Evolutionary conservation across 768 basidiomycete genomes (phyloP).

Genomic region (Boletus coccyginus): DNA sequence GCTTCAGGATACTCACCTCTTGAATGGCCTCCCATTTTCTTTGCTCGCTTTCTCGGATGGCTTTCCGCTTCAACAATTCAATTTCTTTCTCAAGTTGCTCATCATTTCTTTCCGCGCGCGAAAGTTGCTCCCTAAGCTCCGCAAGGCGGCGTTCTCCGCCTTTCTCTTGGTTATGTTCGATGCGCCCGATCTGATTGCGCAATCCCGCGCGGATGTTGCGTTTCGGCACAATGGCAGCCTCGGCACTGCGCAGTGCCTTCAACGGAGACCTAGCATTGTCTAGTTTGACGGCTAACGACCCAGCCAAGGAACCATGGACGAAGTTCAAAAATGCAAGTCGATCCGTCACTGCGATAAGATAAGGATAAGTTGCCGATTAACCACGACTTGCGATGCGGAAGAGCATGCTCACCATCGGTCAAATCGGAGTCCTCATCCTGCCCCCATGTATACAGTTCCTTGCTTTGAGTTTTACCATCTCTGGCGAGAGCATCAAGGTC

Average conservation of each 20-base stretch:
- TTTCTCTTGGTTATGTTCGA: constrained; percentile 67
- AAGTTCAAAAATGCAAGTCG: constrained; percentile 81
- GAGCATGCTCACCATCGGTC: constrained; percentile 60
- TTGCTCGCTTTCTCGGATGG: constrained; percentile 69
- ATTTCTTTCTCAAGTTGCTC: constrained; percentile 66
- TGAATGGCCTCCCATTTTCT: constrained; percentile 78
- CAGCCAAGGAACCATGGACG: constrained; percentile 65
- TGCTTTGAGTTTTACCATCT: constrained; percentile 70
- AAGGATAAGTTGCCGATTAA: neutral
- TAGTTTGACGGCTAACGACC: constrained; percentile 57
- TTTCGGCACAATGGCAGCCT: constrained; percentile 56
- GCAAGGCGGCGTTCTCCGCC: constrained; percentile 63
- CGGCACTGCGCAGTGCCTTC: constrained; percentile 73
- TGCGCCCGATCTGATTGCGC: constrained; percentile 55
- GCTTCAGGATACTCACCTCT: constrained; percentile 49
- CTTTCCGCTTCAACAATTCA: constrained; percentile 72
- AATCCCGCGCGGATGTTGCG: constrained; percentile 58
- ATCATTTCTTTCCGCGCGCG: constrained; percentile 62
- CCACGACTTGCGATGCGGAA: neutral
- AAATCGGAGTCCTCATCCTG: constrained; percentile 68
- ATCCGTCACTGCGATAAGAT: constrained; percentile 61
- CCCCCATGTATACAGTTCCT: constrained; percentile 85
- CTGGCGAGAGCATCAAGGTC: constrained; percentile 67
- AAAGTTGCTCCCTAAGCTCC: constrained; percentile 70
- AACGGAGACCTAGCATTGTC: constrained; percentile 62